Base-by-base conservation (phyloP, 1,284 basidiomycete species). In the Ustilago loliicola region DNA sequence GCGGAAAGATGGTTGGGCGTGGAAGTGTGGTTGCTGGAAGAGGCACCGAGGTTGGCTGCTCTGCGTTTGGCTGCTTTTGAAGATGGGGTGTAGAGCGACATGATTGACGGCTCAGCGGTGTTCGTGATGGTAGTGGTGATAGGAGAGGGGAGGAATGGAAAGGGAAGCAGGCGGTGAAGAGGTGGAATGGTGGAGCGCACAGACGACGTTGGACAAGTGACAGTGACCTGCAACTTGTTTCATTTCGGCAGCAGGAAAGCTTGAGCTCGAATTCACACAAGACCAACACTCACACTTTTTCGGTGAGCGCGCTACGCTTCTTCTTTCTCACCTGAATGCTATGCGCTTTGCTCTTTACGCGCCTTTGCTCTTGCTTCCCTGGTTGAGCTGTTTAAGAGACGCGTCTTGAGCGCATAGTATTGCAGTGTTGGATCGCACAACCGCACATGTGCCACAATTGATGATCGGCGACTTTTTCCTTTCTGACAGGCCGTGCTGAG, bases 71-170 rank as follows among this genome's bases (percentile, higher is more conserved):
- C 67, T 51, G 72, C 67, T 57, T 80, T 80, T 21, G 69, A 73
- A 21, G 77, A 77, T 2, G 77, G 77, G 8, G 77, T 80, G 57
- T 80, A 80, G 50, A 80, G 74, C 55, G 77, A 80, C 77, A 80
- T 80, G 59, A 34, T 34, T 13, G 29, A 21, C 7, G 21, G 25
- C 17, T 17, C n/a, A 32, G n/a, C 17, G 23, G 6, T 25, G 30
- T 13, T 42, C 19, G 23, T 29, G 56, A 40, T 60, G 40, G 38
- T 52, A 57, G 45, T 64, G 56, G 27, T 50, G 38, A n/a, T 13
- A 45, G 23, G 38, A 53, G 21, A 23, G 34, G 38, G 32, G 27
- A 47, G 23, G 23, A 15, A 32, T 13, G 10, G 51, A 17, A 52
- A n/a, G 40, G 25, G 27, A 40, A 34, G n/a, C 32, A 36, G 19